Percentiles rank a stretch among this genome's conserved stretches.
Evolutionary conservation across 139 green algal species (phyloP).

Genomic region (Chara braunii): DNA sequence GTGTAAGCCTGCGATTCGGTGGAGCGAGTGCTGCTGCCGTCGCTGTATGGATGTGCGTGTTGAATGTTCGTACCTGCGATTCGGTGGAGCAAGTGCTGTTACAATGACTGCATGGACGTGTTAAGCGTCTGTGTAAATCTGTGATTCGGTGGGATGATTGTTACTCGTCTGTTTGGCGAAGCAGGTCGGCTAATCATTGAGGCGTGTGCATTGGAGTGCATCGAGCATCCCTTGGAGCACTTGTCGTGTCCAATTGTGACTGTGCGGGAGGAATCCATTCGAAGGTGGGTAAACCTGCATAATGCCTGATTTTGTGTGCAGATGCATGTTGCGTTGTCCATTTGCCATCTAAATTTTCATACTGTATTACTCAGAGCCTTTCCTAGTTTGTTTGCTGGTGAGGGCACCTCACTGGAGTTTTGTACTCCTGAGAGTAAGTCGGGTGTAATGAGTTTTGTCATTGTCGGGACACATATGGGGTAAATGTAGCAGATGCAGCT

Average conservation of each 20-base stretch:
- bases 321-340: not conserved
- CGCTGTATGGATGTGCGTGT: no score
- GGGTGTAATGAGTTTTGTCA: not conserved
- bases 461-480: no score
- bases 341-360: not conserved
- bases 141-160: no score
- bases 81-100: no score
- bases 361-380: not conserved
- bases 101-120: no score
- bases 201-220: constrained; percentile 7
- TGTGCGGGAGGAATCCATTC: not conserved
- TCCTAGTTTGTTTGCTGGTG: not conserved
- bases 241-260: constrained; percentile 22
- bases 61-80: no score
- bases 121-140: no score
- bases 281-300: not conserved
- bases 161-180: no score
- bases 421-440: not conserved
- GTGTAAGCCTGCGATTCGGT: no score
- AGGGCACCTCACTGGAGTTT: not conserved
- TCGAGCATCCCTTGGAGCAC: constrained; percentile 22
- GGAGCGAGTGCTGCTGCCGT: no score
- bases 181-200: constrained; percentile 3
- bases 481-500: no score
- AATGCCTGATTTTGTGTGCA: not conserved